Percentiles rank a stretch among this genome's conserved stretches.
Conservation (phyloP, 306 rosid genomes). For the Abrus pulchellus region DNA sequence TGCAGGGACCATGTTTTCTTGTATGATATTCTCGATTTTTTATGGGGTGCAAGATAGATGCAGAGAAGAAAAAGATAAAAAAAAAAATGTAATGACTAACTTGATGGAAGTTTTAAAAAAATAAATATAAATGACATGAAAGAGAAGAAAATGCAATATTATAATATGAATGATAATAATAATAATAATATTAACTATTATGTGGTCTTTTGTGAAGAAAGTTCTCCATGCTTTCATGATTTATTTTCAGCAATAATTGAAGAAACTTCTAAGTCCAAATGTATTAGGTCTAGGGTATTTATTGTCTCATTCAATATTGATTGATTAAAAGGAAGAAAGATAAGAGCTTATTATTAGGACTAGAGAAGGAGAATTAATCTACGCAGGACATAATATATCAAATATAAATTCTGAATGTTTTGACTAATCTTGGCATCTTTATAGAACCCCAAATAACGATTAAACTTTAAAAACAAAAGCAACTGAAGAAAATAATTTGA, state of each 20-base stretch:
- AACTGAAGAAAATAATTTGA: background rate
- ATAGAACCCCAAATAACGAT: background rate
- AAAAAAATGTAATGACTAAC: too few species aligned
- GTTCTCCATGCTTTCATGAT: background rate
- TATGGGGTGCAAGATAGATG: too few species aligned
- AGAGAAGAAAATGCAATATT: too few species aligned
- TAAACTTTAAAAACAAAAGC: background rate
- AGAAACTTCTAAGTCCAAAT: background rate
- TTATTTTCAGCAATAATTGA: constrained; percentile 14
- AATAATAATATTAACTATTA: background rate
- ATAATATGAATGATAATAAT: too few species aligned
- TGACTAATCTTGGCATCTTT: background rate
- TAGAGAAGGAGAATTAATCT: background rate
- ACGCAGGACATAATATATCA: background rate
- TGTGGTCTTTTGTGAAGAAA: background rate
- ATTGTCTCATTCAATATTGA: background rate
- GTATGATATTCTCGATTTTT: too few species aligned
- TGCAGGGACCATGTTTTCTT: background rate
- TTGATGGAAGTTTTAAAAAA: too few species aligned
- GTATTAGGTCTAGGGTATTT: constrained; percentile 7
- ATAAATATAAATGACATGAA: too few species aligned
- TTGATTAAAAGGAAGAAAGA: background rate
- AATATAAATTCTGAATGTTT: background rate
- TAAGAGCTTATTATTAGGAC: background rate
- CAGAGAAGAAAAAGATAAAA: too few species aligned